Base-by-base conservation (phyloP, 2,329 filamentous ascomycete genomes). In the Penicillium sp. region DNA sequence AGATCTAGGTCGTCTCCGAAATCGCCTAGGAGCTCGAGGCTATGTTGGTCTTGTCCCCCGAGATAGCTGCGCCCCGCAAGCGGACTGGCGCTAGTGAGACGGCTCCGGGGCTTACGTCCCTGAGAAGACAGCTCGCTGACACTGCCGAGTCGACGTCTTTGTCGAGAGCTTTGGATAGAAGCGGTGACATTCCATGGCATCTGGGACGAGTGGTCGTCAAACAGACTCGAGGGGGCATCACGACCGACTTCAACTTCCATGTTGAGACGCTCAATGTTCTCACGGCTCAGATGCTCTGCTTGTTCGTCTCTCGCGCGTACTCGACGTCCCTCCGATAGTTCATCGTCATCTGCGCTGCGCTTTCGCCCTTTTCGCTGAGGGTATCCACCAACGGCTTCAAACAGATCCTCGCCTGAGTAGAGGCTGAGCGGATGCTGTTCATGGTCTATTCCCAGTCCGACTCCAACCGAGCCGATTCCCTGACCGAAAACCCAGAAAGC, bases 151-250 rank as follows among this genome's bases (percentile, higher is more conserved):
- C 66, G 64, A 28, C 63, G 64, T 12, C 69, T 74, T 22, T 72
- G 69, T 24, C 70, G 73, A 39, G 79, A 82, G 45, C 76, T 76
- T 45, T 75, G 72, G 4, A 75, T 61, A 2, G 79, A 81, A 3
- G 77, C 74, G 7, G 74, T 79, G 39, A 77, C 69, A 55, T 86
- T 86, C 83, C 83, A 87, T 10, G 83, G 83, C 75, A 86, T 81
- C n/a, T 77, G 70, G 4, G 77, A 80, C 22, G 80, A 79, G 26
- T 79, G 78, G 46, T 83, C 79, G 51, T 94, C 85, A 4, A 81
- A 79, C 46, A 93, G 76, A 7, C 80, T 78, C 0, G 79, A 76
- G 0, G 75, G 78, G 1, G 79, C 84, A 37, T 87, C 80, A 68
- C 87, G 81, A 19, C 83, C 86, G 22, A 87, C 67, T 65, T 94